These are phyloP conservation scores for Fagus crenata DNA, from an alignment of 306 rosid species.

Conservation along the genomic window DNA sequence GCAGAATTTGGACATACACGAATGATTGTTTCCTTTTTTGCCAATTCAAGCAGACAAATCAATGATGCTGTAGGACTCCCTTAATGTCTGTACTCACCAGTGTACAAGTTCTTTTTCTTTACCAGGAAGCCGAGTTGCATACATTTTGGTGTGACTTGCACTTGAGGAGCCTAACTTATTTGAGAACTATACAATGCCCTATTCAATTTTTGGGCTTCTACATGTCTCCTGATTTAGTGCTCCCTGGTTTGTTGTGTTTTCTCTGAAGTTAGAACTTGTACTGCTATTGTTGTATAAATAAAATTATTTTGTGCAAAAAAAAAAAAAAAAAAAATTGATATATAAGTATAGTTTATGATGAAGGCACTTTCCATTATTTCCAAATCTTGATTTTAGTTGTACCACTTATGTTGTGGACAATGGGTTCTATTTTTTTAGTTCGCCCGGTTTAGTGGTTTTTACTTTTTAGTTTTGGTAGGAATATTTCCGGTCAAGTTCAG, in stretches of 20 bases:
- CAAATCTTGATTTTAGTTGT: slow-evolving; percentile 8
- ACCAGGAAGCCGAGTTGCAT: slow-evolving; percentile 31
- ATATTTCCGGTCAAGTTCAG: too few relatives aligned
- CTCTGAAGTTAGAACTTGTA: slow-evolving; percentile 33
- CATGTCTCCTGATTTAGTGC: slow-evolving; percentile 31
- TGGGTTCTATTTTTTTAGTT: too few relatives aligned
- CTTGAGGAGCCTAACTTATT: slow-evolving; percentile 30
- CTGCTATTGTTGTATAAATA: slow-evolving; percentile 45
- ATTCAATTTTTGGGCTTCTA: slow-evolving; percentile 35
- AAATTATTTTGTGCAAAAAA: slow-evolving; percentile 29
- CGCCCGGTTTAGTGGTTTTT: too few relatives aligned
- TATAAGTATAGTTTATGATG: slow-evolving; percentile 38
- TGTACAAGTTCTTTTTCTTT: slow-evolving; percentile 33
- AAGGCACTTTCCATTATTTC: slow-evolving; percentile 30
- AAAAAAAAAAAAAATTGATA: slow-evolving; percentile 26
- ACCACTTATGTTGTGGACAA: background rate
- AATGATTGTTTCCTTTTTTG: slow-evolving; percentile 34
- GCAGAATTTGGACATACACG: slow-evolving; percentile 13
- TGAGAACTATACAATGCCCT: slow-evolving; percentile 22
- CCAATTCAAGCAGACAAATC: slow-evolving; percentile 29
- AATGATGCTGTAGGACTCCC: slow-evolving; percentile 40
- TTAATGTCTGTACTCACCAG: slow-evolving; percentile 19
- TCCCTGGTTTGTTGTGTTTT: slow-evolving; percentile 31
- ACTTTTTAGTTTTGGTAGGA: too few relatives aligned
- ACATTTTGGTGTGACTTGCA: slow-evolving; percentile 25